phyloP scores from a whole-genome alignment of 2,329 filamentous ascomycete species.

The Aspergillus costaricaensis region DNA sequence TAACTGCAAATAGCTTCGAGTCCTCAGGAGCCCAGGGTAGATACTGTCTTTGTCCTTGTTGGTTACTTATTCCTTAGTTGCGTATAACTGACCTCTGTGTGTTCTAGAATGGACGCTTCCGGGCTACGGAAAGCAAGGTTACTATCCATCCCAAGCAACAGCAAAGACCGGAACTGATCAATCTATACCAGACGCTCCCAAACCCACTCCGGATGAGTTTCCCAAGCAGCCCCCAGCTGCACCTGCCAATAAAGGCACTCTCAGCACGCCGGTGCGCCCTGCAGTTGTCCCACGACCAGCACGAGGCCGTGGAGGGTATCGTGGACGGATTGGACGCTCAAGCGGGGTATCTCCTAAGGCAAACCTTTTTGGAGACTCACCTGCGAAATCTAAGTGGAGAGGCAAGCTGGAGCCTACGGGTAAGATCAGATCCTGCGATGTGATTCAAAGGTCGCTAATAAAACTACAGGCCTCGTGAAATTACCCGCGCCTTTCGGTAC shows the following conservation, averaged over 20 bases:
- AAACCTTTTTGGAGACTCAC: constrained; percentile 22
- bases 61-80: neutral
- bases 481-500: constrained; percentile 23
- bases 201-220: neutral
- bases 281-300: constrained; percentile 2
- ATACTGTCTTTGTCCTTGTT: neutral
- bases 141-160: neutral
- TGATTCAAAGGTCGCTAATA: neutral
- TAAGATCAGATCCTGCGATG: constrained; percentile 10
- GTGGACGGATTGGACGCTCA: constrained; percentile 6
- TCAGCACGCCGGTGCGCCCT: neutral
- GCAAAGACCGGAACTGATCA: neutral
- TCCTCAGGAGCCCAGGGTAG: constrained; percentile 27
- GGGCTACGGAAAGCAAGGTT: constrained; percentile 21
- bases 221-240: neutral
- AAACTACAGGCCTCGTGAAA: constrained; percentile 18
- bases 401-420: constrained; percentile 20
- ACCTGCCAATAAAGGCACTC: neutral
- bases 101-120: constrained; percentile 27
- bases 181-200: neutral
- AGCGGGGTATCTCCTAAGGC: constrained; percentile 5
- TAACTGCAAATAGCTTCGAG: constrained; percentile 22
- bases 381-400: constrained; percentile 30
- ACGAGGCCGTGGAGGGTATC: constrained; percentile 12
- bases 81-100: neutral